Percentiles rank a stretch among this genome's conserved stretches.
Conservation (phyloP, 2,329 filamentous ascomycete species). For the Colletotrichum navitas region DNA sequence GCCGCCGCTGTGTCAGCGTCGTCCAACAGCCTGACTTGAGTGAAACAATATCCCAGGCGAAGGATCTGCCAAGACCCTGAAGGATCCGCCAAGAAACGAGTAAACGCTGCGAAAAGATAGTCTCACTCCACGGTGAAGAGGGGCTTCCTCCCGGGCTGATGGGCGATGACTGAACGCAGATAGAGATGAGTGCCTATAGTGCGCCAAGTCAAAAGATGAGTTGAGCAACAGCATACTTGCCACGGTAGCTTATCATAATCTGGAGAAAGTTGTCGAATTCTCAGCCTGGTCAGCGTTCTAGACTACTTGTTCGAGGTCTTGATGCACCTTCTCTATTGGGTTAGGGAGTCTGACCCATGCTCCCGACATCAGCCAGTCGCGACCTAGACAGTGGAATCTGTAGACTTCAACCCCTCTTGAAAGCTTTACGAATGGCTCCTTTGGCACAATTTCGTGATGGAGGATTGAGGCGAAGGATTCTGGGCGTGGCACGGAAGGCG, state of each 20-base stretch:
- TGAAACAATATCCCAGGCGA: not conserved
- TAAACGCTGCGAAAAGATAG: not conserved
- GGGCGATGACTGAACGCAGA: not conserved
- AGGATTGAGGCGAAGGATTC: conserved; percentile 26
- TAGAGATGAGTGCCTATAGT: not conserved
- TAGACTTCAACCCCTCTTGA: conserved; percentile 3
- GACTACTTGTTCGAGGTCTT: not conserved
- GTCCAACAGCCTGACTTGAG: not conserved
- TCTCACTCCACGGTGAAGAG: not conserved
- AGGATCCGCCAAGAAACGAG: conserved; percentile 37
- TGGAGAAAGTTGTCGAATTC: not conserved
- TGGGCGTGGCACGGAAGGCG: not conserved
- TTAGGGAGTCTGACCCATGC: not conserved
- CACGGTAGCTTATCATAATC: not conserved
- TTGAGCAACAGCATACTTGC: not conserved
- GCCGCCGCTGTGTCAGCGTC: not conserved
- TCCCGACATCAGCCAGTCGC: not conserved
- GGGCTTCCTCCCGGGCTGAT: not conserved
- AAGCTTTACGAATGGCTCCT: conserved; percentile 11
- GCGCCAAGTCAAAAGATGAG: not conserved
- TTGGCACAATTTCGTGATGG: conserved; percentile 5
- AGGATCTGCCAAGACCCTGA: conserved; percentile 29
- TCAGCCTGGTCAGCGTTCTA: not conserved
- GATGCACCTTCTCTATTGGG: conserved; percentile 23
- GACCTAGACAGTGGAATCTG: not conserved